Base-by-base conservation (phyloP, 164 flowering plant genomes). In the Tetrastigma voinierianum region DNA sequence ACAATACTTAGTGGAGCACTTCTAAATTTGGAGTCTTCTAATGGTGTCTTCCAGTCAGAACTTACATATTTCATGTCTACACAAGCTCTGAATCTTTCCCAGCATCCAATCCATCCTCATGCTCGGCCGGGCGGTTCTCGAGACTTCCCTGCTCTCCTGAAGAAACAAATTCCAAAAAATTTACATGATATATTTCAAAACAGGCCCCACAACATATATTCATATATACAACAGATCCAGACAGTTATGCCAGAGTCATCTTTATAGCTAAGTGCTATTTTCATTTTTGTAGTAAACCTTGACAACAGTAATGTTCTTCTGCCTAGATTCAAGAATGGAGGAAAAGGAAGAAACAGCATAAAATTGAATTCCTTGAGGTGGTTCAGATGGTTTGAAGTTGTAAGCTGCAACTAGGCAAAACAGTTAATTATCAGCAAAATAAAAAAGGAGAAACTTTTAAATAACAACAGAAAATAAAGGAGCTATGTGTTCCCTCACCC, bases 131-230 rank as follows among this genome's bases (percentile, higher is more conserved):
- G 80, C 11, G 84, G 76, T 69, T 65, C 70, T 65, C 80, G 62
- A 52, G 72, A 23, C 67, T 69, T 69, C 71, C 66, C 70, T 59
- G 73, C 66, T 67, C 76, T 74, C 80, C 84, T 81, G 82, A 57
- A 71, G 9, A 21, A 23, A 59, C 52, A 44, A 4, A 60, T 7
- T 3, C 53, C 16, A 46, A 40, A 57, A 40, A 0, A 61, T 17
- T 10, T 13, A 6, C 17, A 40, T 43, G 11, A 46, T 25, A 60
- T 60, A 25, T n/a, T 32, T 32, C 46, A 53, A 61, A 14, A 61
- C 19, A 46, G 49, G 15, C 0, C n/a, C 15, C 52, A 49, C 40
- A 25, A 2, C 6, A 25, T 7, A 25, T 25, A 25, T 25, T 25
- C 40, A 25, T 25, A 25, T 25, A 7, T 25, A 25, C 40, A 25